These are phyloP conservation scores for Odontarrhena argentea DNA, from an alignment of 345 rosid species.

Conservation along the genomic window DNA sequence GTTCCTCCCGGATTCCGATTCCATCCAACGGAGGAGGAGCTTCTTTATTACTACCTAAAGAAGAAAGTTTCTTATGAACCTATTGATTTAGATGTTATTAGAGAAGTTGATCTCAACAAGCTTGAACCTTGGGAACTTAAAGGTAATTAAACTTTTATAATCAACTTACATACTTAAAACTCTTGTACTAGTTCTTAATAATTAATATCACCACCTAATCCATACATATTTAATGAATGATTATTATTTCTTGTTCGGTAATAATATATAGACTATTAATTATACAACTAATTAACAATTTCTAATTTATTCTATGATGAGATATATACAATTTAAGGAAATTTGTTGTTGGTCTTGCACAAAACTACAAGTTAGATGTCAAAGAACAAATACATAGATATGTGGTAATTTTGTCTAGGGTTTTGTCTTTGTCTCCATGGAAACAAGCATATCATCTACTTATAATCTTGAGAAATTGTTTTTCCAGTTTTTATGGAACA, in stretches of 20 bases:
- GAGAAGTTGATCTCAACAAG: slow-evolving; percentile 96
- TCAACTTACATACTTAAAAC: slow-evolving; percentile 12
- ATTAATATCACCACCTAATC: slow-evolving; percentile 26
- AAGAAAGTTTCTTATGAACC: slow-evolving; percentile 96
- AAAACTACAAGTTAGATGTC: slow-evolving; percentile 44
- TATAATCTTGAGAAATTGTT: slow-evolving; percentile 29
- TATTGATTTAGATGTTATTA: slow-evolving; percentile 89
- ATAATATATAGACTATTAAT: slow-evolving; percentile 2
- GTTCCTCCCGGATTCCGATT: slow-evolving; percentile 98
- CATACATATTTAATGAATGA: slow-evolving; percentile 7
- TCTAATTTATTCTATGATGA: slow-evolving; percentile 1
- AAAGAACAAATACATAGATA: slow-evolving; percentile 32
- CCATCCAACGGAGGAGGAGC: slow-evolving; percentile 98
- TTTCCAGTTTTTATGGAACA: slow-evolving; percentile 36
- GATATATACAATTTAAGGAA: not conserved
- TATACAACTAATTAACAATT: not conserved
- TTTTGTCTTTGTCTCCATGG: slow-evolving; percentile 38
- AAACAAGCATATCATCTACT: slow-evolving; percentile 30
- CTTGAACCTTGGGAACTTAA: slow-evolving; percentile 99
- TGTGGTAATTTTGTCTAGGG: slow-evolving; percentile 37
- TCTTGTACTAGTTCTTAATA: slow-evolving; percentile 16
- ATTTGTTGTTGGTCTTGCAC: slow-evolving; percentile 27
- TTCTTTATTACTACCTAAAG: slow-evolving; percentile 84
- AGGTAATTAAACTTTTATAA: slow-evolving; percentile 48
- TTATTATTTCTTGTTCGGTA: slow-evolving; percentile 8